Evolutionary conservation across 805 yeast genomes (phyloP).

Genomic region (Kodamaea hsintzibuensis): DNA sequence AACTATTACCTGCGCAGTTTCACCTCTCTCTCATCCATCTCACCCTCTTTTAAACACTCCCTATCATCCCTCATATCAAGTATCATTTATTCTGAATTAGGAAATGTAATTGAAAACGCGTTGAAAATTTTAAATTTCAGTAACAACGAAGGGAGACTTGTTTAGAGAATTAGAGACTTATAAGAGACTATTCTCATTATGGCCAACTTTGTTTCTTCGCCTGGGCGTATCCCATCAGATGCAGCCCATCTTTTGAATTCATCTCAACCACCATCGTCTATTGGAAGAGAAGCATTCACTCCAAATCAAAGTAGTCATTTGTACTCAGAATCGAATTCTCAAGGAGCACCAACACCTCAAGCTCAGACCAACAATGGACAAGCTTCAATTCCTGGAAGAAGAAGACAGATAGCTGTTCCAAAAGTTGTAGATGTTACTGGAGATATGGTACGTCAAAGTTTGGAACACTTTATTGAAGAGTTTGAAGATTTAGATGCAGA

Average conservation of each 20-base stretch:
- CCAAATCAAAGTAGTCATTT: constrained; percentile 27
- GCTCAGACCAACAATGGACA: constrained; percentile 7
- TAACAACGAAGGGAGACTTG: not conserved
- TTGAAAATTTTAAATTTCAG: not conserved
- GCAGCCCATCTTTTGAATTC: constrained; percentile 41
- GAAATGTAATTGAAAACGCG: constrained; percentile 9
- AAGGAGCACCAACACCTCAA: constrained; percentile 16
- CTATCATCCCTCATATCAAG: not conserved
- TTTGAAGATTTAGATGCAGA: constrained; percentile 44
- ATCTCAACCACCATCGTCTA: constrained; percentile 45
- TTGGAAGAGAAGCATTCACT: constrained; percentile 37
- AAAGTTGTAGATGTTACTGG: constrained; percentile 90
- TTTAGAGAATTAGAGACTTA: not conserved
- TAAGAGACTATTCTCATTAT: constrained; percentile 19
- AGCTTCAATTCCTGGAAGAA: constrained; percentile 39
- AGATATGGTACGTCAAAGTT: constrained; percentile 88
- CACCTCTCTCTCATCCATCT: too few relatives aligned
- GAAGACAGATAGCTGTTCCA: constrained; percentile 69
- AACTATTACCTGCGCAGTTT: too few relatives aligned
- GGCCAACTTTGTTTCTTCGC: constrained; percentile 47
- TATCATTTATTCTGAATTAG: constrained; percentile 3
- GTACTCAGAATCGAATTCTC: constrained; percentile 28
- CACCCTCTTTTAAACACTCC: not conserved
- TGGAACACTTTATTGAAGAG: constrained; percentile 78
- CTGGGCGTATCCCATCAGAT: constrained; percentile 45